Conservation (phyloP, 2,329 filamentous ascomycete species). For the Albifimbria verrucaria region DNA sequence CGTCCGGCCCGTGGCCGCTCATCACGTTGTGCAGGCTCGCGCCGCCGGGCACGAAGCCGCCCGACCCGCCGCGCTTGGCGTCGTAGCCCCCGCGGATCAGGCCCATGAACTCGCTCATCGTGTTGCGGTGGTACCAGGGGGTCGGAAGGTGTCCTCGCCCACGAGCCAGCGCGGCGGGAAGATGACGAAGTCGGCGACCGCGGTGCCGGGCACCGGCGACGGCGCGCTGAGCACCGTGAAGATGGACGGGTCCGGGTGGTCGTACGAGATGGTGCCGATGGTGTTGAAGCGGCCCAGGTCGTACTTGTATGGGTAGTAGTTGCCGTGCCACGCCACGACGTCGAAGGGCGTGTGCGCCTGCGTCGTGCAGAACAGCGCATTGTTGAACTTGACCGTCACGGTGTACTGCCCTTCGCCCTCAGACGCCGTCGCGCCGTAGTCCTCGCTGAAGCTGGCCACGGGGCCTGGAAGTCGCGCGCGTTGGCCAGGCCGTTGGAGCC, state of each 20-base stretch:
- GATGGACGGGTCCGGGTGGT: conserved; percentile 76
- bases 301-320: conserved; percentile 79
- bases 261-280: conserved; percentile 69
- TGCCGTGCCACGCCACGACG: conserved; percentile 77
- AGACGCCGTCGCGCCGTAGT: conserved; percentile 36
- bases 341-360: conserved; percentile 75
- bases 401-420: conserved; percentile 37
- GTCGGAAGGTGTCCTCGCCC: conserved; percentile 66
- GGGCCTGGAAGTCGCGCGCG: conserved; percentile 70
- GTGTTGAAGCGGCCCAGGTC: conserved; percentile 74
- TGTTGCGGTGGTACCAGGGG: conserved; percentile 73
- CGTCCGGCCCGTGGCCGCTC: conserved; percentile 64
- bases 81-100: conserved; percentile 58
- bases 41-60: conserved; percentile 57
- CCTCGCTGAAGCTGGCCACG: conserved; percentile 66
- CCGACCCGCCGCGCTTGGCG: conserved; percentile 52
- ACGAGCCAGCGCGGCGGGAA: conserved; percentile 72
- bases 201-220: conserved; percentile 58
- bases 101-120: conserved; percentile 64
- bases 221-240: conserved; percentile 69
- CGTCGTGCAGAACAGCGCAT: conserved; percentile 60
- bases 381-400: conserved; percentile 64
- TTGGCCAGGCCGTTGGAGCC: conserved; percentile 75
- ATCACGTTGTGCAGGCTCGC: conserved; percentile 67
- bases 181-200: conserved; percentile 68